Evolutionary conservation across 2,329 filamentous ascomycete species (phyloP), one percentile per base, ranked within the genome.

Genomic region (Aspergillus fumigatiaffinis): DNA sequence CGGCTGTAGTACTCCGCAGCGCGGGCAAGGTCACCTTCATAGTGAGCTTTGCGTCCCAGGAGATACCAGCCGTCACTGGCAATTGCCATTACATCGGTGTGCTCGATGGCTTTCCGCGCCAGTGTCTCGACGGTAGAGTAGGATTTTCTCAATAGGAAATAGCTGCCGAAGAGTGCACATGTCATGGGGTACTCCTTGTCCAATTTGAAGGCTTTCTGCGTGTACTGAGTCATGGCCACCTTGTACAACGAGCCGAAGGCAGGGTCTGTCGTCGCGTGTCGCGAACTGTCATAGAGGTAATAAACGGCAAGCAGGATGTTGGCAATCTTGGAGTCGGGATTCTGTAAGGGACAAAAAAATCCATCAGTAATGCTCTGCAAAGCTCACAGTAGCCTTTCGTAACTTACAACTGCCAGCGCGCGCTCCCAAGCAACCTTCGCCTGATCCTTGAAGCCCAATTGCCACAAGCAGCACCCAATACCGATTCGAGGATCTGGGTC

Each of bases 61-160:
- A 97, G 78, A 75, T 97, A 99, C 92, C 93, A 97, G 38, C 94
- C 95, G 71, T 99, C 95, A 76, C 93, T 96, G 25, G 93, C 93
- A 72, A 97, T 91, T 3, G 92, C 91, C 72, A 96, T 96, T 65
- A 97, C 91, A 70, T 99, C 94, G 2, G 94, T 97, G 67, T 91
- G 88, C 69, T 97, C 91, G 61, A 99, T 97, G 6, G 94, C 92
- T 73, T 94, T 94, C 71, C 92, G 89, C 7, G 93, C 91, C 20
- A 99, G 82, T 21, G 87, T 87, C 64, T 97, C 92, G 9, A 94
- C 92, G 59, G 91, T 92, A 25, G 85, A 77, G 74, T 91, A 88
- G 8, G 87, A 85, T 71, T 92, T 95, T 67, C 90, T 85, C 2
- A 91, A 87, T 28, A 97, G 79, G 75, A 97, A 97, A 74, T 96